Evolutionary conservation across 768 basidiomycete species (phyloP), one percentile per base, ranked within the genome.

Genomic region (Phaeotremella skinneri): DNA sequence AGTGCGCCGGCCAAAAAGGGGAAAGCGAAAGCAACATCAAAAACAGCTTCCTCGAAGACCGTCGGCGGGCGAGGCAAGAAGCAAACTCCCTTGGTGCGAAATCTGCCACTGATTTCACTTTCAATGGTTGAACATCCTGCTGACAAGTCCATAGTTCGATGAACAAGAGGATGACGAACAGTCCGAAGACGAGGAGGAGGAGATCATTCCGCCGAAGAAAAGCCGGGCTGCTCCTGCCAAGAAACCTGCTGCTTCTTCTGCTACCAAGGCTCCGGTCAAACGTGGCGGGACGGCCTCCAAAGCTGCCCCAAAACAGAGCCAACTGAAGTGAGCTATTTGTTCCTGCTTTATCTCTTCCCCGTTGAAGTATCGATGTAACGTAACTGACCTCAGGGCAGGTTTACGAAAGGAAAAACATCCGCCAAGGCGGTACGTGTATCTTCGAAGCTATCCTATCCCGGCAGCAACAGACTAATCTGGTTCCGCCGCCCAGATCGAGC

Each of bases 211-310:
- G 16, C 42, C 43, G 21, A 64, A 65, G 30, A 70, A 68, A 50
- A 52, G 55, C 23, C 54, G 67, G 55, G 61, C 56, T 41, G 56
- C 52, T 2, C 48, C 52, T 39, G 56, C 53, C 14, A 63, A 65
- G 47, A 53, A 49, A 7, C 29, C 54, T 39, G 49, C 63, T 27
- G 49, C 61, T 7, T 45, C 68, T 1, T 25, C 66, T 48, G 23
- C 62, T 11, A 56, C 48, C 63, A 78, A 78, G 49, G 73, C 79
- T 3, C 73, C 80, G 6, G 76, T 79, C 5, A 81, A 84, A 2
- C 77, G 84, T 2, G 79, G 84, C 1, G 82, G 80, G 68, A 83
- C 58, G n/a, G 16, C 57, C 7, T 45, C 56, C 6, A 62, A 80
- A 69, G 60, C 79, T 7, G 64, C 80, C 51, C 59, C 80, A 39